Percentiles rank a stretch among this genome's conserved stretches.
Evolutionary conservation across 805 yeast genomes (phyloP).

Genomic region (Monosporozyma solicola): DNA sequence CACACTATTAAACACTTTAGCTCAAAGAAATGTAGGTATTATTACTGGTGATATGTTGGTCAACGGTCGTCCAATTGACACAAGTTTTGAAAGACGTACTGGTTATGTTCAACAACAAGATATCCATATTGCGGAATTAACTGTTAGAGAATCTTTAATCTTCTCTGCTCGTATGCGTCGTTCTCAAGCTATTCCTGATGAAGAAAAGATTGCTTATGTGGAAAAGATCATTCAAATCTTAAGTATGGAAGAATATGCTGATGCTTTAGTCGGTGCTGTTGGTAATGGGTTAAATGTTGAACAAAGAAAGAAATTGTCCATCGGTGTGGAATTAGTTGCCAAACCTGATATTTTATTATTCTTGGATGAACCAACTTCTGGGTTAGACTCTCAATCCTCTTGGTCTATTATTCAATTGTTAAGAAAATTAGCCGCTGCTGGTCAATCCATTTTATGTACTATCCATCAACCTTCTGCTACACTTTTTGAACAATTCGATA

Average conservation of each 20-base stretch:
- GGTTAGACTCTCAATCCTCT: constrained; percentile 48
- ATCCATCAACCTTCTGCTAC: constrained; percentile 65
- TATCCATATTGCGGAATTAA: constrained; percentile 50
- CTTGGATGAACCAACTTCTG: constrained; percentile 61
- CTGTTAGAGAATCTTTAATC: constrained; percentile 61
- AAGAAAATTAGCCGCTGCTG: constrained; percentile 49
- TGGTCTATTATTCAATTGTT: constrained; percentile 54
- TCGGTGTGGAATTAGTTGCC: constrained; percentile 58
- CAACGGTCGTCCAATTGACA: constrained; percentile 45
- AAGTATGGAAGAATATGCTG: constrained; percentile 55
- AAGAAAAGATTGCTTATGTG: constrained; percentile 53
- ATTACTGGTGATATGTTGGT: constrained; percentile 55
- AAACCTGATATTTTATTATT: constrained; percentile 48
- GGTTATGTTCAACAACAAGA: constrained; percentile 72
- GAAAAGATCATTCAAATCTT: constrained; percentile 53
- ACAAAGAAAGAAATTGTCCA: constrained; percentile 50
- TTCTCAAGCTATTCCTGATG: constrained; percentile 37
- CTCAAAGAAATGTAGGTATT: constrained; percentile 57
- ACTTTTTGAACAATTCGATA: constrained; percentile 50
- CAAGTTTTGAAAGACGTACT: constrained; percentile 46
- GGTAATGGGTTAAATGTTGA: constrained; percentile 58
- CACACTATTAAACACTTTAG: constrained; percentile 55
- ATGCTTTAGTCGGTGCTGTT: constrained; percentile 60
- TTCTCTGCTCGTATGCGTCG: constrained; percentile 60
- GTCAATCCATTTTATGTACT: constrained; percentile 63